Evolutionary conservation across 192 early-diverging fungal genomes (phyloP).

Genomic region (Podila minutissima): DNA sequence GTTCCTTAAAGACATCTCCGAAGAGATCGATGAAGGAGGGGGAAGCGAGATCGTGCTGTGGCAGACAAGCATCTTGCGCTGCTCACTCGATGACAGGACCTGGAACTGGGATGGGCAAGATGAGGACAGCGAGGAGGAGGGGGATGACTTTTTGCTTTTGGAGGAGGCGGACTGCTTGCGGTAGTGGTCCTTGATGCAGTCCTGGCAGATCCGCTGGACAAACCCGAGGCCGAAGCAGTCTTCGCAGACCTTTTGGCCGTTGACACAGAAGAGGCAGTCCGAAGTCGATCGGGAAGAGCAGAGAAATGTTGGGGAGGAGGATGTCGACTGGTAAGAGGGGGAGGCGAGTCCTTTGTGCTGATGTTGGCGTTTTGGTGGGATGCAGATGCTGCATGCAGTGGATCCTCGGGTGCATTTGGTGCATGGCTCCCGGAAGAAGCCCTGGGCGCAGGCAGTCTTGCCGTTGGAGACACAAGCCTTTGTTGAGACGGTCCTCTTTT

Average conservation of each 20-base stretch:
- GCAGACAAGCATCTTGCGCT: too few species aligned
- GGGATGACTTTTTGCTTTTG: background rate
- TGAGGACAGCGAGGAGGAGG: background rate
- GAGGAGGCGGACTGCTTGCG: background rate
- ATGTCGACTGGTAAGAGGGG: background rate
- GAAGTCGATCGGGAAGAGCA: background rate
- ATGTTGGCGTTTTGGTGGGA: background rate
- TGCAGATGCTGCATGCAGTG: background rate
- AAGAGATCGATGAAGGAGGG: too few species aligned
- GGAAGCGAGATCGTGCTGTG: too few species aligned
- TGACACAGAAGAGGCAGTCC: background rate
- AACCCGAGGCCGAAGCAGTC: background rate
- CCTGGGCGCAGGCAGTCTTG: background rate
- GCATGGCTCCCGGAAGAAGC: background rate
- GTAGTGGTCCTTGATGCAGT: background rate
- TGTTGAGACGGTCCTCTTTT: background rate
- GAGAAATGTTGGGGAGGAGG: background rate
- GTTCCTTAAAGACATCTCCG: too few species aligned
- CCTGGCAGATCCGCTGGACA: constrained; percentile 2
- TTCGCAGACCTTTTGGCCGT: background rate
- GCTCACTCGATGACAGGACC: too few species aligned
- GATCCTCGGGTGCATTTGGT: background rate
- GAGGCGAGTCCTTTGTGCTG: background rate
- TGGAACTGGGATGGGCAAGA: background rate
- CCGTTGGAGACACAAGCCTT: background rate